These are phyloP conservation scores for Arthrobotrys musiformis DNA, from an alignment of 2,329 filamentous ascomycete genomes.

Conservation along the genomic window DNA sequence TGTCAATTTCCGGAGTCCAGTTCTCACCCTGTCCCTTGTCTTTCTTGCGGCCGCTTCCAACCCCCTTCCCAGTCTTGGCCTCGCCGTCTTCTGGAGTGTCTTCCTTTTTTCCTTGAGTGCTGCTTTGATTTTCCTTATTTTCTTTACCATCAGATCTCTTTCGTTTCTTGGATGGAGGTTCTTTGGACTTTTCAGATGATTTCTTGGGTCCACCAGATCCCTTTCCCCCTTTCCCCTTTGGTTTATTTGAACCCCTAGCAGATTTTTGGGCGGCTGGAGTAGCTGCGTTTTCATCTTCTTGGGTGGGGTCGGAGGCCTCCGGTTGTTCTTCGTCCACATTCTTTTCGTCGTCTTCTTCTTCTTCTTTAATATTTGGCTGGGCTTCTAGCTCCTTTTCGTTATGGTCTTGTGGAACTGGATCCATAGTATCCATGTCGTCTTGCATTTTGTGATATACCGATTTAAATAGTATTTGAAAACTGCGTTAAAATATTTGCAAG, in stretches of 20 bases:
- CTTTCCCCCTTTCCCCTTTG: conserved; percentile 16
- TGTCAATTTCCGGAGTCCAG: conserved; percentile 21
- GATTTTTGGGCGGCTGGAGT: not conserved
- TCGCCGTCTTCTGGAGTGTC: not conserved
- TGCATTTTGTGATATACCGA: not conserved
- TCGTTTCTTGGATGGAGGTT: conserved; percentile 33
- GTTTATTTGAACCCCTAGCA: not conserved
- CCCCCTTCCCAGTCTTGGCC: not conserved
- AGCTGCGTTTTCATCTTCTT: not conserved
- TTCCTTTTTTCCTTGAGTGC: not conserved
- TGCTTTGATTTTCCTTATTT: not conserved
- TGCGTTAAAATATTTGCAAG: not conserved
- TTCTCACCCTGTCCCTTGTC: not conserved
- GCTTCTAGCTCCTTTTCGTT: not conserved
- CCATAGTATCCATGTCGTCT: not conserved
- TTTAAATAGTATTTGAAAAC: not conserved
- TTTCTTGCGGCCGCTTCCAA: conserved; percentile 6
- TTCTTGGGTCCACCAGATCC: not conserved
- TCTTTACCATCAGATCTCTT: conserved; percentile 11
- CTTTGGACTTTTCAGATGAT: conserved; percentile 5
- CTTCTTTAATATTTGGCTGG: not conserved
- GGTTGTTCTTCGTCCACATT: not conserved
- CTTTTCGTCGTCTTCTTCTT: not conserved
- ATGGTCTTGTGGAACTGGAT: not conserved
- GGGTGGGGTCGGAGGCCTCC: not conserved